Evolutionary conservation across 352 stramenopile genomes (phyloP).

Genomic region (Pythium coloratum): DNA sequence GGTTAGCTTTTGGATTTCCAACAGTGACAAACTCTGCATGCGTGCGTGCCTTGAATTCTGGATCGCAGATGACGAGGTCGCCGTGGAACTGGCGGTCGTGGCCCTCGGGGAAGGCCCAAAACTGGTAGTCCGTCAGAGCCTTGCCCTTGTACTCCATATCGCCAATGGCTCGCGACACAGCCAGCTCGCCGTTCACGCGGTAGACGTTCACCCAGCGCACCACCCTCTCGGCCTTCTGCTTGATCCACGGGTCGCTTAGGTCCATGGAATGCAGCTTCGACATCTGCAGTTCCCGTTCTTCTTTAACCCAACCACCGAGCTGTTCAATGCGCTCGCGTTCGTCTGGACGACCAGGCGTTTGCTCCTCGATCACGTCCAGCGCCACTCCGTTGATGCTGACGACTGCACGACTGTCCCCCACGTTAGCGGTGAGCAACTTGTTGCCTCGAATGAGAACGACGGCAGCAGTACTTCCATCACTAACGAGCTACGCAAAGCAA

Average conservation of each 20-base stretch:
- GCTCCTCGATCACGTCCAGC: conserved; percentile 87
- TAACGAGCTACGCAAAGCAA: conserved; percentile 40
- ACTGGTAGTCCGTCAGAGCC: conserved; percentile 71
- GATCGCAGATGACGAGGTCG: conserved; percentile 84
- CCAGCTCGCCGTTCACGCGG: conserved; percentile 91
- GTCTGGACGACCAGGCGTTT: conserved; percentile 73
- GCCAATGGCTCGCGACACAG: conserved; percentile 90
- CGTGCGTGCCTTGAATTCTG: conserved; percentile 69
- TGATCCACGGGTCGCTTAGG: conserved; percentile 82
- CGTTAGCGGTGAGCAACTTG: conserved; percentile 81
- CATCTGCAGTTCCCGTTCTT: conserved; percentile 86
- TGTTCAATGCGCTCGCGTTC: conserved; percentile 74
- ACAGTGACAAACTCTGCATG: neutral
- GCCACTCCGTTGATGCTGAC: conserved; percentile 78
- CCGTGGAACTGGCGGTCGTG: conserved; percentile 79
- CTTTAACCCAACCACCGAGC: conserved; percentile 76
- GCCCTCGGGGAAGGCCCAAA: conserved; percentile 82
- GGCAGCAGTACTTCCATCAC: conserved; percentile 72
- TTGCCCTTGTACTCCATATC: conserved; percentile 92
- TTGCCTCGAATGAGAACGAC: conserved; percentile 85
- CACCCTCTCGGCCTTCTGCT: conserved; percentile 76
- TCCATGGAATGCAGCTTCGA: conserved; percentile 89
- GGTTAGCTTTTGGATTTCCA: neutral
- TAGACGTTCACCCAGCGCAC: conserved; percentile 88
- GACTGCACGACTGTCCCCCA: conserved; percentile 86